Conservation (phyloP, 257 asterid species). For the Voacanga thouarsii region DNA sequence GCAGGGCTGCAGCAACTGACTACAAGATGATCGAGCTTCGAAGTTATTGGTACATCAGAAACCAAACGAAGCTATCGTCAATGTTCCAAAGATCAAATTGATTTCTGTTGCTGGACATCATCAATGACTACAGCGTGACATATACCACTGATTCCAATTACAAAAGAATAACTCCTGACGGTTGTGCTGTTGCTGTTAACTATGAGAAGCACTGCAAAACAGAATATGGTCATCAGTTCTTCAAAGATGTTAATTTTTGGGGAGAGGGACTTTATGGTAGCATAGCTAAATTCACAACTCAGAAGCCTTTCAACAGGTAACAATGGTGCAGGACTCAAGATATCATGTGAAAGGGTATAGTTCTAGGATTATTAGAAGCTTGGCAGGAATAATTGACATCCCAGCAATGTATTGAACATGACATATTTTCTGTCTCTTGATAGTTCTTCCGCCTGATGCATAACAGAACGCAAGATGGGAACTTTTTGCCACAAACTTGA, state of each 20-base stretch:
- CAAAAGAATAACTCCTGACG: not conserved
- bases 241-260: not conserved
- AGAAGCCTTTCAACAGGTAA: not conserved
- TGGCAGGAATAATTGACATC: not conserved
- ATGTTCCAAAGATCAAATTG: not conserved
- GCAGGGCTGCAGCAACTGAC: not conserved
- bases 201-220: constrained; percentile 4
- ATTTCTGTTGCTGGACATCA: not conserved
- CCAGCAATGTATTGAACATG: not conserved
- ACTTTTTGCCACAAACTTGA: not conserved
- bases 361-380: not conserved
- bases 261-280: not conserved
- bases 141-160: constrained; percentile 9
- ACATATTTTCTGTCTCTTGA: not conserved
- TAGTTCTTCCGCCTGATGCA: not conserved
- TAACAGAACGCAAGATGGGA: not conserved
- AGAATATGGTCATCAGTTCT: not conserved
- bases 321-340: not conserved
- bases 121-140: not conserved
- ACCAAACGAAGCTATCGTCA: not conserved
- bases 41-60: not conserved
- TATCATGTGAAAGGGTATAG: not conserved
- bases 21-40: not conserved
- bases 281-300: not conserved
- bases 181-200: not conserved